Evolutionary conservation across 352 stramenopile species (phyloP), one percentile per base, ranked within the genome.

Genomic region (Globisporangium orthogonon): DNA sequence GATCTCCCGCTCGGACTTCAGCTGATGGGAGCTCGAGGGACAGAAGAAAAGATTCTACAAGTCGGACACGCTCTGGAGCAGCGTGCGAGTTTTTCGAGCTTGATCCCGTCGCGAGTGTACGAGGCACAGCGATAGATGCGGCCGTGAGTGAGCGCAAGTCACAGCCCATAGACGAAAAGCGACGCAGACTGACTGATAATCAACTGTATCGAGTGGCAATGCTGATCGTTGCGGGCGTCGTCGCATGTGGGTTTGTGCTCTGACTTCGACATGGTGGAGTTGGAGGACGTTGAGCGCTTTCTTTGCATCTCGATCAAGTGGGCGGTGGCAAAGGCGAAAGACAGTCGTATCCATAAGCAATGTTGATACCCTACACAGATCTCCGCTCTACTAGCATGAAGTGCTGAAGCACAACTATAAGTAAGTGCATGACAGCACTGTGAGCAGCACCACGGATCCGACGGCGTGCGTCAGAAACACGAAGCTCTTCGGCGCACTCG

Each of bases 1-100:
- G 60, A 76, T 13, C 74, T 89, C 39, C 82, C 86, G n/a, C 74
- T 93, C 4, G 80, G 83, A 23, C 68, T 94, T 0, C 86, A 95
- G 58, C 73, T 95, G 44, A 91, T 95, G 69, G 75, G 79, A 40
- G 76, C 69, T 31, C 67, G 69, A 23, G 77, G 86, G 52, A 66
- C 73, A 1, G 86, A 95, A 63, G 72, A 75, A 17, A 78, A 66
- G 15, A 29, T 94, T 35, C 57, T 94, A 2, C 66, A 78, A 40
- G 75, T 89, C 7, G 84, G 82, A 0, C 70, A 74, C n/a, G 77
- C 70, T 7, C 60, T 94, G 1, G 82, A 94, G 50, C 63, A 85
- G 43, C 75, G 67, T 39, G 73, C 78, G 6, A 43, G 59, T 1
- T 93, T 93, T 57, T 33, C 46, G 15, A 51, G 64, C 28, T 51